phyloP scores from a whole-genome alignment of 495 filamentous ascomycete species.

The Xylaria acuta region DNA sequence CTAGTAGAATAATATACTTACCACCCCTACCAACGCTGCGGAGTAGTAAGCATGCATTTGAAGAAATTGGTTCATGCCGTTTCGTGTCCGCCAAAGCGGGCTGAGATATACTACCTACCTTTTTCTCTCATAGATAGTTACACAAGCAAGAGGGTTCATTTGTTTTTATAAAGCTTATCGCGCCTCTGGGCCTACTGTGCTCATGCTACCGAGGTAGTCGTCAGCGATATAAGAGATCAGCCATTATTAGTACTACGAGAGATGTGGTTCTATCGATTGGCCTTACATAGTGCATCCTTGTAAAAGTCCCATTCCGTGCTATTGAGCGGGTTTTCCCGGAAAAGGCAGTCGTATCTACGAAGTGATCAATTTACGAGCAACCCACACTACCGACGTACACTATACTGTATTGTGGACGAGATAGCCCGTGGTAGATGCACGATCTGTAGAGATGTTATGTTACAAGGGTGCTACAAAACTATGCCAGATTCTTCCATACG shows the following conservation, averaged over 20 bases:
- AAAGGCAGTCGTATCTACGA: neutral
- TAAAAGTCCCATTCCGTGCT: neutral
- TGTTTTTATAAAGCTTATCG: neutral
- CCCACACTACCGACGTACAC: neutral
- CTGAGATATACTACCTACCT: neutral
- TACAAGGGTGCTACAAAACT: neutral
- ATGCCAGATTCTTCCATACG: neutral
- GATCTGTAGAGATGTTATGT: neutral
- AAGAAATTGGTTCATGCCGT: neutral
- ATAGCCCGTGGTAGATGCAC: neutral
- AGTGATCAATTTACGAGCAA: neutral
- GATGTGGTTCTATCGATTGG: neutral
- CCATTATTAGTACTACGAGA: neutral
- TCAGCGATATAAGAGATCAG: neutral
- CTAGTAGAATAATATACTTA: neutral
- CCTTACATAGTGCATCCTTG: neutral
- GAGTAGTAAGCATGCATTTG: slow-evolving; percentile 11
- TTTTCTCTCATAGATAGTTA: neutral
- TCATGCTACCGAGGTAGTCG: neutral
- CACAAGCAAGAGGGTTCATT: neutral
- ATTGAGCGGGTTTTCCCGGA: neutral
- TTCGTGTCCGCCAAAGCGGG: neutral
- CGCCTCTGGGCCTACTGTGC: neutral
- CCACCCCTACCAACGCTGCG: neutral
- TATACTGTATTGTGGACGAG: neutral